Percentiles rank a stretch among this genome's conserved stretches.
Evolutionary conservation across 1,284 basidiomycete genomes (phyloP).

Genomic region (Trametes pubescens): DNA sequence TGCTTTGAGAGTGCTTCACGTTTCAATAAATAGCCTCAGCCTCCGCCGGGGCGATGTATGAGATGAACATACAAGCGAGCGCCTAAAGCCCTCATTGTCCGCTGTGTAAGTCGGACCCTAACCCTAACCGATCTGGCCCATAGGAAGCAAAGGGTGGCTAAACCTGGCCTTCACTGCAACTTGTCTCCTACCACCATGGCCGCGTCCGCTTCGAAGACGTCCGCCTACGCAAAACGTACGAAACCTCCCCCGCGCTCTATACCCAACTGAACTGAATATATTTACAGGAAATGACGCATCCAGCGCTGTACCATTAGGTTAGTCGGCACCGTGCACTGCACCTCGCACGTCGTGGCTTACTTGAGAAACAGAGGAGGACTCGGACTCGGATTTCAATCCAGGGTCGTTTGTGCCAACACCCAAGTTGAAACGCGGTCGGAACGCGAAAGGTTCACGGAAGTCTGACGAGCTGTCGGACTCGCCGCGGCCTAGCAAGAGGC

Average conservation of each 20-base stretch:
- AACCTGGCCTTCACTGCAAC: background rate
- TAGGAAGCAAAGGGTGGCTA: background rate
- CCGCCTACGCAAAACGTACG: slow-evolving; percentile 21
- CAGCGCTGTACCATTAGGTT: slow-evolving; percentile 18
- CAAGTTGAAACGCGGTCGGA: slow-evolving; percentile 23
- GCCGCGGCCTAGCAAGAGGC: slow-evolving; percentile 18
- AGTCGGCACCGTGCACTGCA: too few species aligned
- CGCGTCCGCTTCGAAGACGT: slow-evolving; percentile 11
- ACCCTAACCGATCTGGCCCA: background rate
- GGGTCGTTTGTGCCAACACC: slow-evolving; percentile 23
- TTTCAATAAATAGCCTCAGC: too few species aligned
- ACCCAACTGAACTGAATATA: background rate
- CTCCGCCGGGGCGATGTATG: too few species aligned
- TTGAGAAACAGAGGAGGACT: slow-evolving; percentile 31
- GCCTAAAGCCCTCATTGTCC: background rate
- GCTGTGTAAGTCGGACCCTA: background rate
- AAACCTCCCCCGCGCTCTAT: accelerated
- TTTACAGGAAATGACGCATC: slow-evolving; percentile 17
- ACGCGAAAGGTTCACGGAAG: slow-evolving; percentile 4
- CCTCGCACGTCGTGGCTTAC: slow-evolving; percentile 1
- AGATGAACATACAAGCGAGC: background rate
- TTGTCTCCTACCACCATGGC: slow-evolving; percentile 24
- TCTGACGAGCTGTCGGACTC: slow-evolving; percentile 1
- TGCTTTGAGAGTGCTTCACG: too few species aligned
- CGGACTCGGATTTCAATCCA: slow-evolving; percentile 39